phyloP scores from a whole-genome alignment of 2,329 filamentous ascomycete genomes.

The Alternaria rosae region DNA sequence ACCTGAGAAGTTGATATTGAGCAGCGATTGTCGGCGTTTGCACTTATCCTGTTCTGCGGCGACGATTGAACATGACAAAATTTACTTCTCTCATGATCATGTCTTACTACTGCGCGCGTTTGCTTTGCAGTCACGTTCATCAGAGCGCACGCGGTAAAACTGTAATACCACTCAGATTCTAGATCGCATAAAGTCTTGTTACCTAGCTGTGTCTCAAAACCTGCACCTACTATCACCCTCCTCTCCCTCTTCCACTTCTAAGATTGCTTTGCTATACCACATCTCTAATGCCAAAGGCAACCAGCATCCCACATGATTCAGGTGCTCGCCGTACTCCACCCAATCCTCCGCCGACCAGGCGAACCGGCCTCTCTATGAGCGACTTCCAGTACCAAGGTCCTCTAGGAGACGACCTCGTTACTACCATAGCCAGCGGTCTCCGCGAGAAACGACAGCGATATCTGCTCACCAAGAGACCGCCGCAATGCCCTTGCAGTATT shows the following conservation, averaged over 20 bases:
- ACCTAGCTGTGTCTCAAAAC: background rate
- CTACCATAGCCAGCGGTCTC: background rate
- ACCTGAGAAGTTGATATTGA: background rate
- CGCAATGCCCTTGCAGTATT: background rate
- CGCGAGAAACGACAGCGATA: background rate
- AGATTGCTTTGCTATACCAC: background rate
- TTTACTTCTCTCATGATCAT: background rate
- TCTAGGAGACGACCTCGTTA: background rate
- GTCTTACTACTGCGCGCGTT: background rate
- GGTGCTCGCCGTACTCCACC: background rate
- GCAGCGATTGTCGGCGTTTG: background rate
- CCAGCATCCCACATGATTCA: background rate
- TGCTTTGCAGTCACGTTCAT: background rate
- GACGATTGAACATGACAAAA: background rate
- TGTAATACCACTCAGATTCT: background rate
- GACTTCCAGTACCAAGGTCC: background rate
- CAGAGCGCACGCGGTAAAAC: background rate
- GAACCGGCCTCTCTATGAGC: background rate
- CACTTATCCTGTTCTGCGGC: background rate
- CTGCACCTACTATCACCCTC: background rate
- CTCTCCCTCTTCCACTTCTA: background rate
- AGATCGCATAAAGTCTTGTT: background rate
- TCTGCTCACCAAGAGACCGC: background rate
- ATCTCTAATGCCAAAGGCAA: background rate
- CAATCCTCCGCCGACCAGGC: background rate